Base-by-base conservation (phyloP, 2,329 filamentous ascomycete species). In the Penicillium vulpinum region DNA sequence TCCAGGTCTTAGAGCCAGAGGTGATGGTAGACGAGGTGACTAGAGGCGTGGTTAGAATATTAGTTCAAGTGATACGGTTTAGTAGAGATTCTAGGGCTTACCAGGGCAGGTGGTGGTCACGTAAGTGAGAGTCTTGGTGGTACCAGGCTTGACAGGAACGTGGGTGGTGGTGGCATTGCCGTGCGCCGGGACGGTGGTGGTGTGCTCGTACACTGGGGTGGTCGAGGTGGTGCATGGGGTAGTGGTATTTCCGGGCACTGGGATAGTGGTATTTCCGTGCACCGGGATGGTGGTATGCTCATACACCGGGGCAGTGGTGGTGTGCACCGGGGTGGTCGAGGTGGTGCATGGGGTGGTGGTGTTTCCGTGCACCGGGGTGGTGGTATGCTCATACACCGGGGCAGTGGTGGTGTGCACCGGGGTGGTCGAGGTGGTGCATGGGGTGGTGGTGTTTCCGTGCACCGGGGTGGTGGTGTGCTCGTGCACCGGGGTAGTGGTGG, bases 51-150 rank as follows among this genome's bases (percentile, higher is more conserved):
- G 44, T 62, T 51, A 62, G 50, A 18, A 47, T n/a, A 26, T 15
- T 18, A 24, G 4, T 13, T 54, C 16, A 21, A 33, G 33, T 24
- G 18, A 13, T 18, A n/a, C 24, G 11, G 29, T 38, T 54, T 48
- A 52, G 28, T 26, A 21, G 39, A 58, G n/a, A 28, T 21, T 21
- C 0, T 50, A 44, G 28, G 8, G 28, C 69, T 60, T 68, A 73
- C 71, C 67, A 58, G 73, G 71, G 65, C 65, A 70, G 48, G 61
- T 62, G 38, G 72, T 75, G 56, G 72, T 75, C 57, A 69, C 65
- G 52, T 59, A 63, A 26, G 72, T 74, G 53, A 67, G 65, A 21
- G 67, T 72, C 65, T 65, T 70, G 59, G 70, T 70, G 56, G 66
- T 63, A 38, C 54, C 54, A 44, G 59, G 59, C 36, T 61, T 59